Conservation (phyloP, 78 protist species). For the Capsaspora owczarzaki region DNA sequence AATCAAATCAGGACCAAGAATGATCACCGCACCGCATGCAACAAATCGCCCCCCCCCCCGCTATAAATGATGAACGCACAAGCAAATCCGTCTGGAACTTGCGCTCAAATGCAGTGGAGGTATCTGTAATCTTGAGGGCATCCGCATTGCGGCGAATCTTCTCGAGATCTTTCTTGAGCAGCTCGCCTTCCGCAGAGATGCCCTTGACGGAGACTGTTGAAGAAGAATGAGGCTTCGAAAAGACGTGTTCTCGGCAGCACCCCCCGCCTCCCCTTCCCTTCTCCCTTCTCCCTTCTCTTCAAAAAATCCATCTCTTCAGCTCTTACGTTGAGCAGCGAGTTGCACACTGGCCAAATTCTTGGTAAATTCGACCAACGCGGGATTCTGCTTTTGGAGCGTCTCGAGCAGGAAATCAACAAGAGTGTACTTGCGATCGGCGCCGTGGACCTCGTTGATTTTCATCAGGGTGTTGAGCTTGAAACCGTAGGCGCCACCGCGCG, state of each 20-base stretch:
- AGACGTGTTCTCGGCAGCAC: background rate
- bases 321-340: no score
- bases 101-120: no score
- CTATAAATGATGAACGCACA: no score
- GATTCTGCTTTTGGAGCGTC: background rate
- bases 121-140: no score
- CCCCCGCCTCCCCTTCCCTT: background rate
- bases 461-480: slow-evolving; percentile 26
- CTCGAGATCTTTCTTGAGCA: background rate
- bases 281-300: background rate
- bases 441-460: slow-evolving; percentile 28
- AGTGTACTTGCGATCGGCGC: background rate
- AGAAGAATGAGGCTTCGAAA: background rate
- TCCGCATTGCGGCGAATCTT: background rate
- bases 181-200: background rate
- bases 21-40: no score
- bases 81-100: no score
- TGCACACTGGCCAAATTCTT: no score
- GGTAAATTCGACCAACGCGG: background rate
- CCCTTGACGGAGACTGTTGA: slow-evolving; percentile 1
- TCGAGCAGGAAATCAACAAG: background rate
- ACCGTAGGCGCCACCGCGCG: slow-evolving; percentile 29
- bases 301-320: background rate
- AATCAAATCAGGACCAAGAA: no score
- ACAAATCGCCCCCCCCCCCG: no score